Evolutionary conservation across 2,329 filamentous ascomycete species (phyloP), one percentile per base, ranked within the genome.

Genomic region (Aspergillus pseudonomiae): DNA sequence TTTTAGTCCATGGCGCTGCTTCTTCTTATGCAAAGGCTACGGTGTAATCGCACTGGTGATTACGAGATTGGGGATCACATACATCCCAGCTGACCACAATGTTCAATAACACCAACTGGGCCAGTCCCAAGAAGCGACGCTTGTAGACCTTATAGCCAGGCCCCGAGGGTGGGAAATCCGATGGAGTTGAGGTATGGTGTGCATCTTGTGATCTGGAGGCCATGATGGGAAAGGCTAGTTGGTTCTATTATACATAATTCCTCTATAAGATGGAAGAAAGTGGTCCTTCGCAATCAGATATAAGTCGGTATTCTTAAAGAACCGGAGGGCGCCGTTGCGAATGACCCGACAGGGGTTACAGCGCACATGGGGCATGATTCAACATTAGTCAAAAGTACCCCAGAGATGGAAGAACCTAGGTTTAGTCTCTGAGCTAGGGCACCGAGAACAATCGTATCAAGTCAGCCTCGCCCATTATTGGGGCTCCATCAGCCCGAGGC

Each of bases 41-140:
- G 24, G 14, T 26, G 26, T 26, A 3, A 10, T 12, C 9, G 10
- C n/a, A 32, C n/a, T 24, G 26, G 30, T 28, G 30, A 10, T 41
- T 21, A n/a, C 41, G 19, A 30, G 53, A 45, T 30, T 7, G 3
- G 32, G 24, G 50, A 50, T 19, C 36, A 64, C 92, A 84, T 85
- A 95, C 92, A 86, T 96, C 93, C 94, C 94, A 98, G 73, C 92
- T 96, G 48, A 97, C 90, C 65, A 98, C 88, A 61, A 97, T 90
- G 76, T 98, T 99, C 79, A 98, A 83, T 72, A 98, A 79, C 7
- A 93, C 90, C 74, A 98, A 80, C 78, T 97, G 92, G 26, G 86
- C 80, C 58, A 99, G 82, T 0, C 95, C 95, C 76, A 97, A 91
- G 89, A 93, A 99, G 52, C 95, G 86, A 73, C 93, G 86, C 79